These are phyloP conservation scores for Fonsecaea monophora DNA, from an alignment of 2,329 filamentous ascomycete genomes.

Conservation along the genomic window DNA sequence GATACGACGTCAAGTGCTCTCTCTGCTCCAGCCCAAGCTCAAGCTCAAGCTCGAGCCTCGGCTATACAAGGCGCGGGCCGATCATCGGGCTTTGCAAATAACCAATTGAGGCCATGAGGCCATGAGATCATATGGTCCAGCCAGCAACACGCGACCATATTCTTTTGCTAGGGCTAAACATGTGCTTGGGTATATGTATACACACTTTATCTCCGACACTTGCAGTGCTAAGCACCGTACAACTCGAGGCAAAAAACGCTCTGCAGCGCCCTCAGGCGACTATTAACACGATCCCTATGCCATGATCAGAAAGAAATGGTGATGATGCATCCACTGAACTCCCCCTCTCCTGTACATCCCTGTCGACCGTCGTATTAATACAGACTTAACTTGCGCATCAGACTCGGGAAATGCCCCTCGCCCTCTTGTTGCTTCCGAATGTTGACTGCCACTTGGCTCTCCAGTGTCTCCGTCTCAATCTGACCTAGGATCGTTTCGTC, in stretches of 20 bases:
- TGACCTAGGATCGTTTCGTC: slow-evolving; percentile 68
- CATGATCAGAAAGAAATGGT: background rate
- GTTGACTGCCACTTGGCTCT: slow-evolving; percentile 44
- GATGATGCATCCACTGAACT: no score
- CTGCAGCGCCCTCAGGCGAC: background rate
- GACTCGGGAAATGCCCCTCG: slow-evolving; percentile 37
- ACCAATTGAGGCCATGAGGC: no score
- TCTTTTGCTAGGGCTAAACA: background rate
- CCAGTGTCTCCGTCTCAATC: slow-evolving; percentile 61
- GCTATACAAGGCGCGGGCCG: slow-evolving; percentile 4
- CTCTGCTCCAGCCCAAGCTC: no score
- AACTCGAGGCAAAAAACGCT: no score
- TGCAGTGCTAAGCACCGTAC: no score
- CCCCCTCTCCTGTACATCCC: no score
- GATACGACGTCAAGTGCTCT: background rate
- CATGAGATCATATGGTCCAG: no score
- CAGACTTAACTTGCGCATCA: slow-evolving; percentile 39
- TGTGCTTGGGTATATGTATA: slow-evolving; percentile 1
- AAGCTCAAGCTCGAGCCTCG: background rate
- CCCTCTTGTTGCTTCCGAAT: slow-evolving; percentile 39
- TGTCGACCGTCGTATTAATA: slow-evolving; percentile 15
- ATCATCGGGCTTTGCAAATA: background rate
- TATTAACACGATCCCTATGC: background rate
- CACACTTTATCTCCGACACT: slow-evolving; percentile 2
- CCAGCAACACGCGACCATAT: background rate